These are phyloP conservation scores for Schizochytrium sp. DNA, from an alignment of 108 stramenopile species.

Conservation along the genomic window DNA sequence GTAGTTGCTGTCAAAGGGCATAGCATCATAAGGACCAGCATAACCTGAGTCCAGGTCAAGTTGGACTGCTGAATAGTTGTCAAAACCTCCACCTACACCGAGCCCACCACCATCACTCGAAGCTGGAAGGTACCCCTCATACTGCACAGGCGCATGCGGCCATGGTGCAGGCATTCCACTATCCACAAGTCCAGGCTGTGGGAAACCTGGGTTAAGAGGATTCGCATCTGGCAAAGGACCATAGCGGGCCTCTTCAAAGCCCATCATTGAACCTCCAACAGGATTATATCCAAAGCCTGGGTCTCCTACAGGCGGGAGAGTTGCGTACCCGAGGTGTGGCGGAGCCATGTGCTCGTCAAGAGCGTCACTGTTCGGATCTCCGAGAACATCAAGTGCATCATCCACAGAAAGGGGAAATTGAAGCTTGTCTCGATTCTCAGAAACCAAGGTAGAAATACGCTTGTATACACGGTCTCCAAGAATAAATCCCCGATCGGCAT, in stretches of 20 bases:
- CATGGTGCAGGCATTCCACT: neutral
- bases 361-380: neutral
- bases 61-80: neutral
- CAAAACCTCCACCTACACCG: neutral
- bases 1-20: too few species aligned
- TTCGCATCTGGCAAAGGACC: neutral
- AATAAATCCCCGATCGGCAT: slow-evolving; percentile 35
- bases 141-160: neutral
- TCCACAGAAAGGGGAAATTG: slow-evolving; percentile 32
- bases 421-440: neutral
- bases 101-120: neutral
- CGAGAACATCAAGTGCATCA: neutral
- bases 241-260: neutral
- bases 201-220: neutral
- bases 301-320: neutral
- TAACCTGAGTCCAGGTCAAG: too few species aligned
- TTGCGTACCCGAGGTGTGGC: neutral
- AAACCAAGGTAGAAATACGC: neutral
- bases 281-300: slow-evolving; percentile 10
- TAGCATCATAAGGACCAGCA: too few species aligned
- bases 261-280: neutral
- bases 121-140: neutral
- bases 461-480: neutral
- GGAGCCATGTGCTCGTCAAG: slow-evolving; percentile 17
- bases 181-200: neutral